Conservation (phyloP, 805 yeast genomes). For the Ogataea paradorogensis region DNA sequence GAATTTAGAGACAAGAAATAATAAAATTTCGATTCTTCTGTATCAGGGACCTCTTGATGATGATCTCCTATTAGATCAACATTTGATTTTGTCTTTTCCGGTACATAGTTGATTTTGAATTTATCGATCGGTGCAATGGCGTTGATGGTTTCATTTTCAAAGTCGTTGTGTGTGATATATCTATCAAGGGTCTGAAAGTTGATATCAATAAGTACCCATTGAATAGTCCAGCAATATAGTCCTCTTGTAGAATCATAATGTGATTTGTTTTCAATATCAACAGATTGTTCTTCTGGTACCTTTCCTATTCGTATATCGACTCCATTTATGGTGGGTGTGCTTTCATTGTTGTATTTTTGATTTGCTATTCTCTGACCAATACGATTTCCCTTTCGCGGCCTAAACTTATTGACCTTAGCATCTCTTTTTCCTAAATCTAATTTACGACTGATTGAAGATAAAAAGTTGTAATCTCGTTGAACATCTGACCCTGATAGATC, state of each 20-base stretch:
- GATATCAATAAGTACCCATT: constrained; percentile 51
- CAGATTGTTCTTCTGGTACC: too few species aligned
- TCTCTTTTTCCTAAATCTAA: constrained; percentile 60
- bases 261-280: constrained; percentile 69
- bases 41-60: too few species aligned
- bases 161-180: constrained; percentile 37
- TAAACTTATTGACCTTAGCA: constrained; percentile 25
- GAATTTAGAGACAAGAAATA: too few species aligned
- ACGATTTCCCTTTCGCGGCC: neutral
- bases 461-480: constrained; percentile 81
- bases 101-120: too few species aligned
- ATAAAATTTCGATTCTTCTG: too few species aligned
- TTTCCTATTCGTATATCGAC: too few species aligned
- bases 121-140: constrained; percentile 10
- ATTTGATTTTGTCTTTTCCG: too few species aligned
- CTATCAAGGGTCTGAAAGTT: constrained; percentile 16
- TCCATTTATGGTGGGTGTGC: too few species aligned
- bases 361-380: neutral
- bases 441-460: constrained; percentile 56
- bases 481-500: constrained; percentile 49
- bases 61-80: too few species aligned
- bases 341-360: too few species aligned
- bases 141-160: constrained; percentile 39
- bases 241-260: constrained; percentile 64
- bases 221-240: constrained; percentile 74